Conservation (phyloP, 768 basidiomycete genomes). For the Hygrocybe coccinea region DNA sequence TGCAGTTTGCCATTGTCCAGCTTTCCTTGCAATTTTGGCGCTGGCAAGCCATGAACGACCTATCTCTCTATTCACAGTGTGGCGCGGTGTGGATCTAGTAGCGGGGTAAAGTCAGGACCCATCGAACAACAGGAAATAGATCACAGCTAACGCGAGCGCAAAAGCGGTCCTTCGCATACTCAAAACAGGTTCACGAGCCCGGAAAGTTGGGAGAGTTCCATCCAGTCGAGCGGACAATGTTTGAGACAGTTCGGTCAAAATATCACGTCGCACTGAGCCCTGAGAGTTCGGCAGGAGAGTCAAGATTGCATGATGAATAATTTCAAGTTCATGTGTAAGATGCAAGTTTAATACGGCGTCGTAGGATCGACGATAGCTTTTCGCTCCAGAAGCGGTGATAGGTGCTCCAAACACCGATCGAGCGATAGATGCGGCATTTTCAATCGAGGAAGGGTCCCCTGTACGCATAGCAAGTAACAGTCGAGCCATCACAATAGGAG, state of each 20-base stretch:
- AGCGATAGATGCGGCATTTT: slow-evolving; percentile 54
- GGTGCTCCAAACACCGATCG: slow-evolving; percentile 71
- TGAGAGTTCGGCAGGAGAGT: slow-evolving; percentile 38
- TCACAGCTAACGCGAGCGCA: slow-evolving; percentile 42
- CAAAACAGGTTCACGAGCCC: slow-evolving; percentile 80
- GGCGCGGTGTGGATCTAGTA: slow-evolving; percentile 28
- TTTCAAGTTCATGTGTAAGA: slow-evolving; percentile 77
- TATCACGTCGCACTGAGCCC: slow-evolving; percentile 27
- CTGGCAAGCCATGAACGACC: slow-evolving; percentile 86
- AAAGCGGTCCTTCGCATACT: slow-evolving; percentile 88
- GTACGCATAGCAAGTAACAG: slow-evolving; percentile 75
- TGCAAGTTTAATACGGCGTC: slow-evolving; percentile 84
- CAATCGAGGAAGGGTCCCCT: slow-evolving; percentile 43
- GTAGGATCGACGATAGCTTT: slow-evolving; percentile 83
- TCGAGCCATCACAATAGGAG: slow-evolving; percentile 70
- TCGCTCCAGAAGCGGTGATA: slow-evolving; percentile 73
- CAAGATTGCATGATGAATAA: slow-evolving; percentile 48
- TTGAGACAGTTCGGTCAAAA: slow-evolving; percentile 41
- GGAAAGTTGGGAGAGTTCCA: slow-evolving; percentile 80
- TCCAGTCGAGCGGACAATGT: slow-evolving; percentile 63
- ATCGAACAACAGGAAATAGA: background rate
- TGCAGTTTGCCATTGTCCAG: slow-evolving; percentile 92
- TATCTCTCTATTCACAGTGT: slow-evolving; percentile 52
- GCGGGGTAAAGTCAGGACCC: slow-evolving; percentile 10
- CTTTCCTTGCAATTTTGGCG: slow-evolving; percentile 94